Evolutionary conservation across 78 protist species (phyloP).

Genomic region (Polysphondylium violaceum): DNA sequence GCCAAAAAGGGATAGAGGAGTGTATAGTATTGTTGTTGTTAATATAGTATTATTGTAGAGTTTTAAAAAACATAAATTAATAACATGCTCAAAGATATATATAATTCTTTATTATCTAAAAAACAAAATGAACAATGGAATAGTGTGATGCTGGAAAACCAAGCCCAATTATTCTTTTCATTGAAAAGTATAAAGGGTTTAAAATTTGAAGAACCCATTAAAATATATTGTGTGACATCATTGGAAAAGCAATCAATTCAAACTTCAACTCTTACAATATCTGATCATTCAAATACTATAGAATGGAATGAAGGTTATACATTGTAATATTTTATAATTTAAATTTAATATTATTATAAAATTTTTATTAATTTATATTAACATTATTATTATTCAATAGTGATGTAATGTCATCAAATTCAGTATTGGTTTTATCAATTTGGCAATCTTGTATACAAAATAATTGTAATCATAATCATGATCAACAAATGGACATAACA

Average conservation of each 20-base stretch:
- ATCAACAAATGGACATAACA: background rate
- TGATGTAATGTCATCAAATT: conserved; percentile 60
- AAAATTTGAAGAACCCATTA: conserved; percentile 14
- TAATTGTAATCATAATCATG: background rate
- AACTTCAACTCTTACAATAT: conserved; percentile 35
- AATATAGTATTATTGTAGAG: too few species aligned
- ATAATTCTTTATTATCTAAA: conserved; percentile 23
- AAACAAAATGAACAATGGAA: conserved; percentile 4
- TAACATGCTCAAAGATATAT: conserved; percentile 19
- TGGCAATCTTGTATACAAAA: conserved; percentile 40
- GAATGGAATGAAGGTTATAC: conserved; percentile 83
- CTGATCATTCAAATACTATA: background rate
- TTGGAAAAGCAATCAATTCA: conserved; percentile 66
- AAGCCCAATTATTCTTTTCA: conserved; percentile 69
- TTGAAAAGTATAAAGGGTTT: conserved; percentile 65
- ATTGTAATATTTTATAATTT: conserved; percentile 34
- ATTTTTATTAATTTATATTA: background rate
- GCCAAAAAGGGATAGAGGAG: too few species aligned
- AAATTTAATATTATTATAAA: background rate
- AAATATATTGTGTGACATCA: conserved; percentile 61
- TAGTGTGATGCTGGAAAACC: conserved; percentile 21
- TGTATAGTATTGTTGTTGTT: too few species aligned
- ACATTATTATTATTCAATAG: background rate
- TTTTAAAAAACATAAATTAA: too few species aligned
- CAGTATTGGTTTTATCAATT: conserved; percentile 44